Percentiles rank a stretch among this genome's conserved stretches.
phyloP scores from a whole-genome alignment of 1,284 basidiomycete genomes.

The Sparassis latifolia region DNA sequence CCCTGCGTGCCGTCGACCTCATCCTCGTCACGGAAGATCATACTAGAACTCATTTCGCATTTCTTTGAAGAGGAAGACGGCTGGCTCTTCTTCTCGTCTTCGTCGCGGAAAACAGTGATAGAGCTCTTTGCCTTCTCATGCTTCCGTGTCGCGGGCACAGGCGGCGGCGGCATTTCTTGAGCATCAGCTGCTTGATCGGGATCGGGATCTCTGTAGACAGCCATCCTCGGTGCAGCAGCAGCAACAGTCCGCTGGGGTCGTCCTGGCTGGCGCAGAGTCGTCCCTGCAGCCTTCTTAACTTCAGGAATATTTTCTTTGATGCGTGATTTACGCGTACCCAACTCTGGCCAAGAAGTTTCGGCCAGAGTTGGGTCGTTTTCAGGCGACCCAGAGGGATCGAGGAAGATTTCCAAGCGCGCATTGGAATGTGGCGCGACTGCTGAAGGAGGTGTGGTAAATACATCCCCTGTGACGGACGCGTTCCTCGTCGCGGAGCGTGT shows the following conservation, averaged over 20 bases:
- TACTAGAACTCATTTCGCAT: too few species aligned
- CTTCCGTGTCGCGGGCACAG: conserved; percentile 6
- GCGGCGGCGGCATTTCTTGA: conserved; percentile 17
- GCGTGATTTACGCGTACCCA: conserved; percentile 67
- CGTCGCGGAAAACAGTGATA: conserved; percentile 22
- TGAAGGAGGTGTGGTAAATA: conserved; percentile 17
- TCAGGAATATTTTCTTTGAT: conserved; percentile 71
- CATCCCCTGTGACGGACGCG: conserved; percentile 12
- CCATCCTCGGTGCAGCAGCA: conserved; percentile 37
- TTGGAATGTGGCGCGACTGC: conserved; percentile 38
- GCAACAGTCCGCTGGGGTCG: conserved; percentile 41
- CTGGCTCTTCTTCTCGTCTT: conserved; percentile 9
- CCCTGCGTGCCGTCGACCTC: too few species aligned
- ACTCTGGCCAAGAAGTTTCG: conserved; percentile 53
- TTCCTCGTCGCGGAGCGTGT: conserved; percentile 12
- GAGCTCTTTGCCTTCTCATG: conserved; percentile 9
- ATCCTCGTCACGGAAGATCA: too few species aligned
- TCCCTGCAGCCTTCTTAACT: conserved; percentile 57
- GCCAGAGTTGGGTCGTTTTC: conserved; percentile 24
- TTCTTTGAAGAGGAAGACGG: neutral
- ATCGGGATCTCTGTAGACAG: conserved; percentile 49
- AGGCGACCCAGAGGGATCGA: conserved; percentile 55
- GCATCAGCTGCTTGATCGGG: conserved; percentile 14
- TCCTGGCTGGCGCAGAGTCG: conserved; percentile 56
- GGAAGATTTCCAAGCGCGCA: conserved; percentile 57